Conservation (phyloP, 2,329 filamentous ascomycete genomes). For the Intubia oerlemansii region DNA sequence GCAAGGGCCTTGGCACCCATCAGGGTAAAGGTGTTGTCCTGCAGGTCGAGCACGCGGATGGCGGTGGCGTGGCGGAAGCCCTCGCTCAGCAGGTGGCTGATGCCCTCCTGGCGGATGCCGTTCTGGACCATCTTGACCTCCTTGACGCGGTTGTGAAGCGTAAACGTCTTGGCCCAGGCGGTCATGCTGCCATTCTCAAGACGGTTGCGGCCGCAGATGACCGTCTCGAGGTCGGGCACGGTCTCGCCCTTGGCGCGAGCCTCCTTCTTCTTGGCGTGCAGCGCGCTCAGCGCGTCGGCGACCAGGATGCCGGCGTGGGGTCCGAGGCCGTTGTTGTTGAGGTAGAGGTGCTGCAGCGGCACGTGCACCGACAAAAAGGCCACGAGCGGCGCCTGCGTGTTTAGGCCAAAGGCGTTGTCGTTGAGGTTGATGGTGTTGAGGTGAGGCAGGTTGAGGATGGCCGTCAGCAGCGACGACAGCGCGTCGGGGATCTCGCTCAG, state of each 20-base stretch:
- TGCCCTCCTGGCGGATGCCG: slow-evolving; percentile 85
- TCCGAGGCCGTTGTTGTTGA: slow-evolving; percentile 96
- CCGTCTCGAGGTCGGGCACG: slow-evolving; percentile 76
- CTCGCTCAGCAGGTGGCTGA: slow-evolving; percentile 56
- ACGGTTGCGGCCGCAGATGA: slow-evolving; percentile 89
- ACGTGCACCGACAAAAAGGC: slow-evolving; percentile 77
- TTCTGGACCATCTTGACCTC: slow-evolving; percentile 96
- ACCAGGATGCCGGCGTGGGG: slow-evolving; percentile 78
- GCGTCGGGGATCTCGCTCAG: slow-evolving; percentile 86
- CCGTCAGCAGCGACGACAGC: slow-evolving; percentile 63
- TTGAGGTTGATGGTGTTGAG: slow-evolving; percentile 87
- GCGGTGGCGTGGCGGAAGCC: slow-evolving; percentile 51
- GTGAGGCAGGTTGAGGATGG: slow-evolving; percentile 66
- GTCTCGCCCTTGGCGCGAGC: slow-evolving; percentile 30
- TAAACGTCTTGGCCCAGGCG: slow-evolving; percentile 78
- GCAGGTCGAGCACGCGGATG: slow-evolving; percentile 66
- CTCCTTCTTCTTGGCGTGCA: slow-evolving; percentile 67
- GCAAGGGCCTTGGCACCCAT: slow-evolving; percentile 61
- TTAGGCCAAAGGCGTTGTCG: slow-evolving; percentile 94
- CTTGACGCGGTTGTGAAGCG: slow-evolving; percentile 61
- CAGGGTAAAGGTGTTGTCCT: slow-evolving; percentile 92
- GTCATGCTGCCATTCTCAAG: slow-evolving; percentile 89
- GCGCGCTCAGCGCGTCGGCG: slow-evolving; percentile 64
- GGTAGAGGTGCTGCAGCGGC: slow-evolving; percentile 78
- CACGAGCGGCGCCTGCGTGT: slow-evolving; percentile 80